A percentile compares a stretch with the other conserved stretches of the same genome.
These are phyloP conservation scores for Colletotrichum acutatum DNA, from an alignment of 2,329 filamentous ascomycete species.

Conservation along the genomic window DNA sequence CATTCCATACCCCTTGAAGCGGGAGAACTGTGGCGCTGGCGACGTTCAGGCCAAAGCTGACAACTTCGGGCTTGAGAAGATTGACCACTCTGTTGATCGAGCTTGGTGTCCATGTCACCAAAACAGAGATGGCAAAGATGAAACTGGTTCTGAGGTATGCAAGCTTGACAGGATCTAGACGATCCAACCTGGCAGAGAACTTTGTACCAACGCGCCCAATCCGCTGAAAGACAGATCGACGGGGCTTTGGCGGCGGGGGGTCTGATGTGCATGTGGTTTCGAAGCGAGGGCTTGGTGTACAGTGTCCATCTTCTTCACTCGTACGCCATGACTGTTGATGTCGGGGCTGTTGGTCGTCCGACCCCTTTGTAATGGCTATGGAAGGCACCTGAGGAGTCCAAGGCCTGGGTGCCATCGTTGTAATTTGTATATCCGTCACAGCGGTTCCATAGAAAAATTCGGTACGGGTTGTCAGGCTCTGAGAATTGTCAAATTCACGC, in stretches of 20 bases:
- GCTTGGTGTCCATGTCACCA: conserved; percentile 73
- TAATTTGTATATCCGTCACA: conserved; percentile 63
- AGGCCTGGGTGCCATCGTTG: conserved; percentile 37
- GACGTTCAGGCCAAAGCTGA: conserved; percentile 74
- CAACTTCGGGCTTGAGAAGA: conserved; percentile 63
- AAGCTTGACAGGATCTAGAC: conserved; percentile 68
- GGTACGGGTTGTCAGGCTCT: conserved; percentile 42
- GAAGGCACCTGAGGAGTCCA: conserved; percentile 33
- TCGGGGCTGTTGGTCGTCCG: conserved; percentile 17
- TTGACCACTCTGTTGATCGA: conserved; percentile 81
- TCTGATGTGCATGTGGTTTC: conserved; percentile 42
- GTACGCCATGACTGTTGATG: conserved; percentile 28
- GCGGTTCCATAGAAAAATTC: conserved; percentile 59
- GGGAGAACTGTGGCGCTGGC: conserved; percentile 78
- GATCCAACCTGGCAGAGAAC: conserved; percentile 45
- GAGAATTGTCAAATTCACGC: conserved; percentile 11
- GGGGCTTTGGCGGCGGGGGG: conserved; percentile 20
- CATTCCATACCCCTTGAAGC: conserved; percentile 84
- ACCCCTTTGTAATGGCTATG: conserved; percentile 19
- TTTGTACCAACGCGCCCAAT: conserved; percentile 9
- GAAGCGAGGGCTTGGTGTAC: conserved; percentile 32
- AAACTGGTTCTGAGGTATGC: conserved; percentile 71
- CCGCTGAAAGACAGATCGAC: conserved; percentile 32
- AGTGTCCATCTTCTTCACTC: conserved; percentile 20
- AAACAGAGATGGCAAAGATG: conserved; percentile 69